Evolutionary conservation across 257 asterid genomes (phyloP).

Genomic region (Solanum piurae): DNA sequence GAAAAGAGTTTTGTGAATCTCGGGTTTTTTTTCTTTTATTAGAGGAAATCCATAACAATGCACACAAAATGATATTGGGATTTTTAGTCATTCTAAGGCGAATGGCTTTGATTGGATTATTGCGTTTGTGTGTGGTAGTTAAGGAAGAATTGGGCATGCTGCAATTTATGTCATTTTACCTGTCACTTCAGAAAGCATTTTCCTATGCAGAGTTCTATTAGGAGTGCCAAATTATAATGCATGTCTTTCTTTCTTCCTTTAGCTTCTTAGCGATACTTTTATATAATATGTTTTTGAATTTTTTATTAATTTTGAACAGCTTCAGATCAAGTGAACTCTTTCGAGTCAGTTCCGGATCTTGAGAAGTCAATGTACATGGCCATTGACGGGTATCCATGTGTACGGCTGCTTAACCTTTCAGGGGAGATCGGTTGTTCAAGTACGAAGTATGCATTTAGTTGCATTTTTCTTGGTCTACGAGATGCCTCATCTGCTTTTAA

Average conservation of each 20-base stretch:
- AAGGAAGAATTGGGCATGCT: background rate
- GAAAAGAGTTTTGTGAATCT: background rate
- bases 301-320: slow-evolving; percentile 20
- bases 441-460: slow-evolving; percentile 22
- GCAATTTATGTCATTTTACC: background rate
- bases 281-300: background rate
- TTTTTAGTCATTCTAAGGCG: background rate
- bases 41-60: background rate
- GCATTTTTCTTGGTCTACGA: background rate
- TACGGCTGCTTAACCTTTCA: slow-evolving; percentile 82
- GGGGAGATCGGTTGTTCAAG: slow-evolving; percentile 99
- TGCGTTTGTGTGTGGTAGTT: background rate
- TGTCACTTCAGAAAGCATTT: background rate
- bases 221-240: background rate
- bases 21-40: background rate
- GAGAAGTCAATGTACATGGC: slow-evolving; percentile 79
- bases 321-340: slow-evolving; percentile 44
- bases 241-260: background rate
- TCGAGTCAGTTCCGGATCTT: slow-evolving; percentile 94
- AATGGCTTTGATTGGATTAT: background rate
- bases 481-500: background rate
- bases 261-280: background rate
- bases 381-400: slow-evolving; percentile 91
- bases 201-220: background rate
- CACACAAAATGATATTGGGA: background rate